Evolutionary conservation across 192 early-diverging fungal genomes (phyloP).

Genomic region (Phycomyces nitens): DNA sequence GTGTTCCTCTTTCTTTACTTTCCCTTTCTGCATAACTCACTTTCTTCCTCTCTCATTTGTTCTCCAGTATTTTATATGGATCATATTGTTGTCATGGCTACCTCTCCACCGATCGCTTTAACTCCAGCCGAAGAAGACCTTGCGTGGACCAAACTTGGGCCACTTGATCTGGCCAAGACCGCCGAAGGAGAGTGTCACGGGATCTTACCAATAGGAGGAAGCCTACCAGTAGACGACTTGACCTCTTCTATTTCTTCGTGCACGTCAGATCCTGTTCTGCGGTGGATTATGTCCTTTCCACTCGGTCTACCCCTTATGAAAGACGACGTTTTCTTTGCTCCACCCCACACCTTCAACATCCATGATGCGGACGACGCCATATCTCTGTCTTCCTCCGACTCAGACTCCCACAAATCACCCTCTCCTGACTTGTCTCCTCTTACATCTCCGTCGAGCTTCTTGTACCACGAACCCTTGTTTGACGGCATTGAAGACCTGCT

Average conservation of each 20-base stretch:
- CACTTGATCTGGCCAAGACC: neutral
- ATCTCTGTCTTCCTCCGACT: constrained; percentile 12
- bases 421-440: constrained; percentile 15
- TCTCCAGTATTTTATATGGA: neutral
- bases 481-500: constrained; percentile 9
- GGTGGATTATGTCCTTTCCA: neutral
- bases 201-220: no score
- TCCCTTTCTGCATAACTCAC: neutral
- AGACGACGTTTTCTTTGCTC: constrained; percentile 20
- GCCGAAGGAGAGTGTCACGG: no score
- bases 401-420: constrained; percentile 2
- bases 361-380: constrained; percentile 15
- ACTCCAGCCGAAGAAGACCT: neutral
- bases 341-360: constrained; percentile 1
- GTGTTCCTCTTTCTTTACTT: neutral
- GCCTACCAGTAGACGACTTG: neutral
- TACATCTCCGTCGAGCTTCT: constrained; percentile 11
- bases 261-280: neutral
- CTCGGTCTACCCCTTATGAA: constrained; percentile 1
- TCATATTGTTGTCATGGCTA: no score
- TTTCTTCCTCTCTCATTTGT: constrained; percentile 4
- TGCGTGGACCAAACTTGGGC: neutral
- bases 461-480: constrained; percentile 17
- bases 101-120: no score
- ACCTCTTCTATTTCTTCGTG: neutral